phyloP scores from a whole-genome alignment of 1,139 yeast genomes.

The Saccharomyces pastorianus region DNA sequence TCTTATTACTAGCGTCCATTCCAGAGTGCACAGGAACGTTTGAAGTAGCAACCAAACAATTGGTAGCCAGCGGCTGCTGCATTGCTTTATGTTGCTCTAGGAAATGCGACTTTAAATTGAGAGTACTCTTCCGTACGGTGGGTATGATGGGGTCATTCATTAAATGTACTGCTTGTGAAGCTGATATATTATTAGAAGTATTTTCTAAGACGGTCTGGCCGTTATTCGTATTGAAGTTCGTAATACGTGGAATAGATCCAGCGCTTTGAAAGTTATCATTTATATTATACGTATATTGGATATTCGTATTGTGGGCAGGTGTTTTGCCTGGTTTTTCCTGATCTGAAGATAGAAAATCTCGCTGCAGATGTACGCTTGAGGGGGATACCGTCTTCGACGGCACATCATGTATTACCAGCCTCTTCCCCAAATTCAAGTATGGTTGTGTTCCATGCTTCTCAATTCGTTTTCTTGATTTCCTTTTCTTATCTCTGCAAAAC shows the following conservation, averaged over 20 bases:
- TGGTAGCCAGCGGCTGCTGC: neutral
- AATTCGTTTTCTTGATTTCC: slow-evolving; percentile 36
- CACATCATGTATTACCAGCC: neutral
- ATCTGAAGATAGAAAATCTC: neutral
- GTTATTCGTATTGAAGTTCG: neutral
- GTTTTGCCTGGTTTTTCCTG: neutral
- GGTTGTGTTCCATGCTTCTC: slow-evolving; percentile 2
- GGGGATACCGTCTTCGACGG: neutral
- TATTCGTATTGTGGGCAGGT: neutral
- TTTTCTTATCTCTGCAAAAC: slow-evolving; percentile 49
- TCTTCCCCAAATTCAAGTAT: neutral
- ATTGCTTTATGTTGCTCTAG: neutral
- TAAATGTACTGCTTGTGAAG: neutral
- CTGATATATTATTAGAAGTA: neutral
- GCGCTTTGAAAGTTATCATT: neutral
- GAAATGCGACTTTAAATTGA: neutral
- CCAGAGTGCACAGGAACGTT: neutral
- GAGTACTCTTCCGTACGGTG: neutral
- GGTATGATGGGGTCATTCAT: neutral
- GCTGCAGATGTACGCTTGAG: neutral
- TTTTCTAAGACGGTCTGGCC: neutral
- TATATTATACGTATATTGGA: neutral
- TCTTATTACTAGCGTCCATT: neutral
- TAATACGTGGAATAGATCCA: neutral
- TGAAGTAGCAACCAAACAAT: neutral